phyloP scores from a whole-genome alignment of 2,329 filamentous ascomycete genomes.

The Clonostachys rhizophaga region DNA sequence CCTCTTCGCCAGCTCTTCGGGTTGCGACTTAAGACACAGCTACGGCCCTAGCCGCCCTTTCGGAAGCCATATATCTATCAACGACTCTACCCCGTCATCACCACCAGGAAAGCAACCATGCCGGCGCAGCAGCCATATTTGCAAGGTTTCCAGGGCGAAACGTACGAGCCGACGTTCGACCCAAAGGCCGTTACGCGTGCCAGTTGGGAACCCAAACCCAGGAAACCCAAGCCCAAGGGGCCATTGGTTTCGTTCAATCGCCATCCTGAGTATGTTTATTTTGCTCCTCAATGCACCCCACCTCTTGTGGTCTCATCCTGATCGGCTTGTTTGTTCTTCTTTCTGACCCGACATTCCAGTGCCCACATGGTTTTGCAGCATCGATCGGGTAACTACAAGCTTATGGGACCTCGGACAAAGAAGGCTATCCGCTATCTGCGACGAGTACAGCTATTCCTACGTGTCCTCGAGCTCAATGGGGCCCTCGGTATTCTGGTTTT shows the following conservation, averaged over 20 bases:
- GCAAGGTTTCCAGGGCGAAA: too few species aligned
- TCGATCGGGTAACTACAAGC: constrained; percentile 53
- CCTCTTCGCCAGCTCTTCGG: too few species aligned
- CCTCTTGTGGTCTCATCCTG: too few species aligned
- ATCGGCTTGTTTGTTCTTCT: too few species aligned
- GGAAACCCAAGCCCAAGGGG: constrained; percentile 63
- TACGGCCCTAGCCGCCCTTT: too few species aligned
- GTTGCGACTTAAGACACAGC: too few species aligned
- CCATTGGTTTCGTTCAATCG: constrained; percentile 78
- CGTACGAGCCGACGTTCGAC: constrained; percentile 56
- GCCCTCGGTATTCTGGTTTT: constrained; percentile 69
- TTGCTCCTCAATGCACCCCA: neutral
- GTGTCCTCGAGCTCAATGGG: constrained; percentile 62
- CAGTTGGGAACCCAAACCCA: constrained; percentile 62
- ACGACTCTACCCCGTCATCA: too few species aligned
- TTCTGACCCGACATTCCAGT: constrained; percentile 19
- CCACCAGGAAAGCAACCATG: too few species aligned
- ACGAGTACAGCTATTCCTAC: constrained; percentile 62
- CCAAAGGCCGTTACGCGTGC: constrained; percentile 81
- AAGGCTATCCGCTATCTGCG: constrained; percentile 65
- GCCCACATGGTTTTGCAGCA: constrained; percentile 61
- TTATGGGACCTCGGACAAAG: constrained; percentile 69
- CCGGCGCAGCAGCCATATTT: too few species aligned
- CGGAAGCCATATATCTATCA: too few species aligned
- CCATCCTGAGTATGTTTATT: constrained; percentile 70